These are phyloP conservation scores for Aplosporella prunicola DNA, from an alignment of 2,329 filamentous ascomycete species.

Conservation along the genomic window DNA sequence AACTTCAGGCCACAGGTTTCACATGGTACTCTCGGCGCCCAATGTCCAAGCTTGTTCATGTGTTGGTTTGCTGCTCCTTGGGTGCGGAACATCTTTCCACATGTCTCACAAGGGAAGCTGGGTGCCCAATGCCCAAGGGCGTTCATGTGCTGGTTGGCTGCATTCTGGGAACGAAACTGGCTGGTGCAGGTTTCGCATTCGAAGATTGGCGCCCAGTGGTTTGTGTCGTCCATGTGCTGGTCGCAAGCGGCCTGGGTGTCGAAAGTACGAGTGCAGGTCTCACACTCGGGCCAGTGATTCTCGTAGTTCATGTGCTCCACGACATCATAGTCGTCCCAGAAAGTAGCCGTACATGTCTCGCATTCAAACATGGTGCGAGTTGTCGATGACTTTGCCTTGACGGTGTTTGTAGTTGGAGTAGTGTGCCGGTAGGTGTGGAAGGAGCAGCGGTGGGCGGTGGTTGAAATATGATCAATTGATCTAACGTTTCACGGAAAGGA, in stretches of 20 bases:
- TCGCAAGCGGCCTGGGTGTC: conserved; percentile 3
- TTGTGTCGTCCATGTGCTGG: conserved; percentile 17
- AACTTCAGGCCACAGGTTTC: conserved; percentile 7
- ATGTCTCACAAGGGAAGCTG: conserved; percentile 13
- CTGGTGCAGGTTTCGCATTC: conserved; percentile 12
- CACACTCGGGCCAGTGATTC: too few species aligned
- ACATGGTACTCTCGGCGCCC: conserved; percentile 8
- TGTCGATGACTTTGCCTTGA: too few species aligned
- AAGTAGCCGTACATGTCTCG: too few species aligned
- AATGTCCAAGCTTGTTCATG: conserved; percentile 3
- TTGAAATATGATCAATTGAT: too few species aligned
- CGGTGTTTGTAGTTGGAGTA: too few species aligned
- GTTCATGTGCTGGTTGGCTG: conserved; percentile 16
- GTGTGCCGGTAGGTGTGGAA: too few species aligned
- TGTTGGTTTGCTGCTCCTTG: not conserved
- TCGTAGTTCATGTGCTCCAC: too few species aligned
- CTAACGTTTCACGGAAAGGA: too few species aligned
- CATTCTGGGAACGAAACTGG: conserved; percentile 3
- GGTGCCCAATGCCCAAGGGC: conserved; percentile 14
- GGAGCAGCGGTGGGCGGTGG: too few species aligned
- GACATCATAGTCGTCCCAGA: too few species aligned
- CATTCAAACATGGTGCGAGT: too few species aligned
- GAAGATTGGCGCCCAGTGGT: conserved; percentile 12
- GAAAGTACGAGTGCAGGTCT: conserved; percentile 10
- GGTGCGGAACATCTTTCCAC: not conserved